These are phyloP conservation scores for Phytophthora sansomeana DNA, from an alignment of 352 stramenopile species.

Conservation along the genomic window DNA sequence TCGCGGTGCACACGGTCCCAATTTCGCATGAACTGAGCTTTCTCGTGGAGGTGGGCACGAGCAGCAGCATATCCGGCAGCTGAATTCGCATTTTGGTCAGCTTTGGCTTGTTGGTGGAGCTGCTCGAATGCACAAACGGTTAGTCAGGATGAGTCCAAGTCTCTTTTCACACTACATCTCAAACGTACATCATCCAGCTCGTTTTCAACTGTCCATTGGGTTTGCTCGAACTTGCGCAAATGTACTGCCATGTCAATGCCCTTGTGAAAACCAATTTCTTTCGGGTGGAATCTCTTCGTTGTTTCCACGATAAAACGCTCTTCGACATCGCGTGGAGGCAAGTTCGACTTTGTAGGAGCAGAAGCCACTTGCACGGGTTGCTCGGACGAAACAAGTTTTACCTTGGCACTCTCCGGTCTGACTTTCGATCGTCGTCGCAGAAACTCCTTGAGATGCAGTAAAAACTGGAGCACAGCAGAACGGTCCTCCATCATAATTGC, in stretches of 20 bases:
- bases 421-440: slow-evolving; percentile 38
- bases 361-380: neutral
- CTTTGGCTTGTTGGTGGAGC: slow-evolving; percentile 42
- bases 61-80: slow-evolving; percentile 37
- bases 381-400: slow-evolving; percentile 11
- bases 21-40: slow-evolving; percentile 64
- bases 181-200: slow-evolving; percentile 43
- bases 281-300: slow-evolving; percentile 51
- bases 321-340: slow-evolving; percentile 51
- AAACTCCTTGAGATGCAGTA: slow-evolving; percentile 69
- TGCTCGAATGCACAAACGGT: slow-evolving; percentile 13
- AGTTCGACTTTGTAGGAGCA: slow-evolving; percentile 8
- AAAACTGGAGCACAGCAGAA: slow-evolving; percentile 57
- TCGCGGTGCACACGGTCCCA: slow-evolving; percentile 63
- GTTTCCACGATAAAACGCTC: slow-evolving; percentile 63
- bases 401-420: slow-evolving; percentile 16
- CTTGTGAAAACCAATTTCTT: slow-evolving; percentile 61
- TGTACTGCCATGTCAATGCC: slow-evolving; percentile 77
- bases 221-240: slow-evolving; percentile 66
- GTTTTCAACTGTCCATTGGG: slow-evolving; percentile 67
- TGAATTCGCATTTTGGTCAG: slow-evolving; percentile 27
- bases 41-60: slow-evolving; percentile 64
- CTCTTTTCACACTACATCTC: neutral
- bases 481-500: slow-evolving; percentile 77
- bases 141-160: neutral